Conservation (phyloP, 202 grass and related monocot genomes). For the Zizania palustris region DNA sequence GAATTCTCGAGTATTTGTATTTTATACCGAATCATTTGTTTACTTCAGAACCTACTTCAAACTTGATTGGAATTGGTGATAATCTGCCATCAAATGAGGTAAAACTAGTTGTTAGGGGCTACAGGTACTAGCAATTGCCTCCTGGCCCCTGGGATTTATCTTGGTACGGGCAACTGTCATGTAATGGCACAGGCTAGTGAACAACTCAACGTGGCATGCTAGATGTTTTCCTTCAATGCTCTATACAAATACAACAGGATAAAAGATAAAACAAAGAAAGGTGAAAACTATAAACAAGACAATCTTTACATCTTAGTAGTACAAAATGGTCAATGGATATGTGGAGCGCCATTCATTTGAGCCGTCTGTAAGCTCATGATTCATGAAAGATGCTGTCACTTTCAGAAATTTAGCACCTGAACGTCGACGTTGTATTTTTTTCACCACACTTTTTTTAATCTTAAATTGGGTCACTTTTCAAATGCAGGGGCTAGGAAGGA, state of each 20-base stretch:
- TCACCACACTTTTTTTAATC: neutral
- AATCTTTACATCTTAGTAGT: neutral
- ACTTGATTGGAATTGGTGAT: constrained; percentile 1
- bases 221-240: neutral
- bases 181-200: neutral
- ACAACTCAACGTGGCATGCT: neutral
- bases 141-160: neutral
- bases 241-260: neutral
- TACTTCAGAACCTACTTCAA: neutral
- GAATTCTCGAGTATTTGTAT: neutral
- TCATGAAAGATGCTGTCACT: neutral
- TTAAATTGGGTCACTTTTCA: neutral
- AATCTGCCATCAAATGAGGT: neutral
- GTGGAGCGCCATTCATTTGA: neutral
- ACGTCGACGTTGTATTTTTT: neutral
- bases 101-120: neutral
- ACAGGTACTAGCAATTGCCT: neutral
- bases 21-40: neutral
- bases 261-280: neutral
- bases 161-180: neutral
- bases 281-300: neutral
- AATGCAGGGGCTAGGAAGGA: too few relatives aligned
- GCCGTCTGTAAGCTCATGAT: neutral
- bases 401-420: neutral
- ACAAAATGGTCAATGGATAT: neutral